Conservation (phyloP, 2,329 filamentous ascomycete species). For the Cadophora luteo-olivacea region DNA sequence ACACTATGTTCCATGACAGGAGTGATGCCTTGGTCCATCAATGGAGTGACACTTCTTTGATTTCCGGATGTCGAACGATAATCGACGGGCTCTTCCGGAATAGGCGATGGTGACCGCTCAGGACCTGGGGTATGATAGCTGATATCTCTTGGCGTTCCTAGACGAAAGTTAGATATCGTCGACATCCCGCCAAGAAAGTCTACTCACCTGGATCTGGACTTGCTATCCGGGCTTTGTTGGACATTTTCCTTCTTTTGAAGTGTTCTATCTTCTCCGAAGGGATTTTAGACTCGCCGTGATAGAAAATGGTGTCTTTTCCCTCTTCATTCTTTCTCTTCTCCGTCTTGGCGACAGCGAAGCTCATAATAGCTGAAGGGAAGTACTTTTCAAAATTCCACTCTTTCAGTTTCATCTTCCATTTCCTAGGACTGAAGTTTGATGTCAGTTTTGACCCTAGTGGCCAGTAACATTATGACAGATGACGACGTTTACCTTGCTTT, state of each 20-base stretch:
- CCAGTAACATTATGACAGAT: conserved; percentile 6
- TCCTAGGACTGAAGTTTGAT: conserved; percentile 12
- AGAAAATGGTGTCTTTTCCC: conserved; percentile 20
- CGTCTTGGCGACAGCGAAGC: conserved; percentile 22
- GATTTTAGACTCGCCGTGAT: conserved; percentile 19
- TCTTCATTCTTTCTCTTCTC: conserved; percentile 22
- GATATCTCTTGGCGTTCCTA: conserved; percentile 24
- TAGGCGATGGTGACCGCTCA: conserved; percentile 21
- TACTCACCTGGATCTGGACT: conserved; percentile 20
- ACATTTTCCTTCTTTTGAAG: conserved; percentile 23
- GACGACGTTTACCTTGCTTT: conserved; percentile 23
- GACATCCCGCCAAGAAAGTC: background rate
- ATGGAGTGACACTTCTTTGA: conserved; percentile 18
- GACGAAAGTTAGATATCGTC: background rate
- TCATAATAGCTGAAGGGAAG: conserved; percentile 20
- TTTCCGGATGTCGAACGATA: conserved; percentile 17
- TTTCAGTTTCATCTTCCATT: conserved; percentile 24
- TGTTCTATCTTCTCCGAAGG: conserved; percentile 22
- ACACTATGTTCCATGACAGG: conserved; percentile 13
- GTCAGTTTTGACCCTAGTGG: conserved; percentile 6
- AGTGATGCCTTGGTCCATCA: conserved; percentile 18
- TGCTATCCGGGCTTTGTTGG: conserved; percentile 13
- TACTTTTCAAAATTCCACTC: conserved; percentile 25
- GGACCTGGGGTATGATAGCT: conserved; percentile 20
- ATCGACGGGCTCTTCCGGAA: conserved; percentile 15